Conservation (phyloP, 371 early-diverging fungal species). For the Amoeboaphelidium protococcarum region DNA sequence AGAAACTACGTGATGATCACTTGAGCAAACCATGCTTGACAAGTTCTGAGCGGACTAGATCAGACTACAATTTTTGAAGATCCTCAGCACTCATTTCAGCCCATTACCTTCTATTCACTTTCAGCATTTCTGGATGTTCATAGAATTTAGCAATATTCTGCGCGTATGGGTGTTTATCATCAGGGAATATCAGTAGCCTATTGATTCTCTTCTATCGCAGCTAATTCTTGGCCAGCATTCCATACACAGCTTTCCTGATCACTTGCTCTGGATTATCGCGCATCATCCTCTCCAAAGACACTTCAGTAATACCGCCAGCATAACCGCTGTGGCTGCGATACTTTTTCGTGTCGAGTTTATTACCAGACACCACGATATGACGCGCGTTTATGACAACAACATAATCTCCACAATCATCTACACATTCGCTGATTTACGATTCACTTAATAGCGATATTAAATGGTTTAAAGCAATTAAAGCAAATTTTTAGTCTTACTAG, state of each 20-base stretch:
- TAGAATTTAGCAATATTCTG: slow-evolving; percentile 60
- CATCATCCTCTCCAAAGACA: slow-evolving; percentile 38
- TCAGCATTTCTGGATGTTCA: slow-evolving; percentile 14
- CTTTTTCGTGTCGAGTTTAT: slow-evolving; percentile 58
- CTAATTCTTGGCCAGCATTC: slow-evolving; percentile 86
- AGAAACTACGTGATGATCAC: too few species aligned
- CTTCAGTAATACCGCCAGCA: slow-evolving; percentile 72
- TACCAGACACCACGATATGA: slow-evolving; percentile 53
- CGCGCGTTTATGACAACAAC: slow-evolving; percentile 87
- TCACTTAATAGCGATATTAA: background rate
- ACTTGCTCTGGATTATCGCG: slow-evolving; percentile 51
- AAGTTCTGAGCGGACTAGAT: too few species aligned
- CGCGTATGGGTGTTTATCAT: slow-evolving; percentile 64
- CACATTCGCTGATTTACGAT: background rate
- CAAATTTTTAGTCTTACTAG: too few species aligned
- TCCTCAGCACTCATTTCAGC: background rate
- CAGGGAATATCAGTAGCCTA: slow-evolving; percentile 65
- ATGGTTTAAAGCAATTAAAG: too few species aligned
- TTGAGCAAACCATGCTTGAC: too few species aligned
- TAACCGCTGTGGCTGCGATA: slow-evolving; percentile 71
- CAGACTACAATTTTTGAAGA: too few species aligned
- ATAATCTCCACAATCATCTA: slow-evolving; percentile 88
- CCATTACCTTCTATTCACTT: background rate
- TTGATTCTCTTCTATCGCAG: slow-evolving; percentile 47
- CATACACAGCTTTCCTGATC: slow-evolving; percentile 71